These are phyloP conservation scores for Flaveria floridana DNA, from an alignment of 140 eudicot genomes.

Conservation along the genomic window DNA sequence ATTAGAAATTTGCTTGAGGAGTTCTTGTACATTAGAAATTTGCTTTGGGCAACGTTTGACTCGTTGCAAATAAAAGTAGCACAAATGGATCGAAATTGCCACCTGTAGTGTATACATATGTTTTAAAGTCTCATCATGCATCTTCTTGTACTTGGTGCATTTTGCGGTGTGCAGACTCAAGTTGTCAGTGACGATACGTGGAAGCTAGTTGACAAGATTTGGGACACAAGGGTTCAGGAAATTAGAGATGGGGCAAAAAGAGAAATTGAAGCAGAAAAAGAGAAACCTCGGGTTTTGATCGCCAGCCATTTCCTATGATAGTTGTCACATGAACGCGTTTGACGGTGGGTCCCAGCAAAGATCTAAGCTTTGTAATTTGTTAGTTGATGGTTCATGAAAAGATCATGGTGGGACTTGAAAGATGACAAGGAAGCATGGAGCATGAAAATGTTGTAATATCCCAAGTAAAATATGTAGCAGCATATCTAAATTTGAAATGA, in stretches of 20 bases:
- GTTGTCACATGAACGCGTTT: neutral
- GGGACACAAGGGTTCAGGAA: slow-evolving; percentile 65
- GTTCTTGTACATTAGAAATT: neutral
- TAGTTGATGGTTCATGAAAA: slow-evolving; percentile 17
- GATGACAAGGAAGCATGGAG: slow-evolving; percentile 8
- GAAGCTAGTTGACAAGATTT: slow-evolving; percentile 77
- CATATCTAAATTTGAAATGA: neutral
- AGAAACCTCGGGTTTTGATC: slow-evolving; percentile 63
- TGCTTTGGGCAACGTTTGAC: neutral
- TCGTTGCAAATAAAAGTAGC: neutral
- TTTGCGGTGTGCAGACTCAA: slow-evolving; percentile 60
- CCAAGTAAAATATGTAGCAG: neutral
- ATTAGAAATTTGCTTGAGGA: neutral
- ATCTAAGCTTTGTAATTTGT: neutral
- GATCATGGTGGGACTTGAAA: slow-evolving; percentile 17
- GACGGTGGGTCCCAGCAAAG: neutral
- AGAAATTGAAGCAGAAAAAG: slow-evolving; percentile 63
- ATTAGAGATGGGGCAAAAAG: slow-evolving; percentile 49
- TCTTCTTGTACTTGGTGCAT: slow-evolving; percentile 13
- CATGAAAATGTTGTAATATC: slow-evolving; percentile 12
- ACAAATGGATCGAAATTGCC: neutral
- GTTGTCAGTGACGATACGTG: slow-evolving; percentile 78
- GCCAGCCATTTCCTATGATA: slow-evolving; percentile 74
- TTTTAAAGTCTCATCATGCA: neutral
- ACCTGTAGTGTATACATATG: neutral